Evolutionary conservation across 768 basidiomycete genomes (phyloP).

Genomic region (Panellus pusillus): DNA sequence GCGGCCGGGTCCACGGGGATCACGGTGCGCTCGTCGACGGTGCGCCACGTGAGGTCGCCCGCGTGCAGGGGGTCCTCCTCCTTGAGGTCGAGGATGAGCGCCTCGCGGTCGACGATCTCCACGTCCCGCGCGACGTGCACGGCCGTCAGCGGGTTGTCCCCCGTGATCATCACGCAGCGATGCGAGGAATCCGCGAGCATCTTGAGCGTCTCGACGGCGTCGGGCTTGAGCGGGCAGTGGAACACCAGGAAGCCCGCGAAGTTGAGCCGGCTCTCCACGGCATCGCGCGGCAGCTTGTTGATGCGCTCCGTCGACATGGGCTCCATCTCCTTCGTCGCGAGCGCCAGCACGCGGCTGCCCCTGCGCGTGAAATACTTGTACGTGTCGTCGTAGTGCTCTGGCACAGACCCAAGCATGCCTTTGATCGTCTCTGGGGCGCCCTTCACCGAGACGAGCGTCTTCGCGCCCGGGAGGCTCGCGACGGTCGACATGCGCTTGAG

Average conservation of each 20-base stretch:
- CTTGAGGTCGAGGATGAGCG: constrained; percentile 85
- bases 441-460: constrained; percentile 76
- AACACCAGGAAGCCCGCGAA: constrained; percentile 99
- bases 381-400: constrained; percentile 85
- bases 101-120: constrained; percentile 95
- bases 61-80: constrained; percentile 79
- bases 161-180: constrained; percentile 98
- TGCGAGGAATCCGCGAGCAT: constrained; percentile 97
- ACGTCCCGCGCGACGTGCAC: constrained; percentile 95
- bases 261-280: constrained; percentile 72
- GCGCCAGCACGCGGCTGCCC: constrained; percentile 90
- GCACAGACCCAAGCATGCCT: constrained; percentile 73
- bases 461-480: constrained; percentile 60
- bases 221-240: constrained; percentile 94
- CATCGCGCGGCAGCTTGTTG: constrained; percentile 80
- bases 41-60: constrained; percentile 85
- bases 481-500: constrained; percentile 98
- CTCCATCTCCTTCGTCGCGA: constrained; percentile 86
- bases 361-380: constrained; percentile 93
- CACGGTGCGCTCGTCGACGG: constrained; percentile 87
- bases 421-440: constrained; percentile 98
- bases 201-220: constrained; percentile 87
- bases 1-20: constrained; percentile 82
- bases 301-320: constrained; percentile 75
- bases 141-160: constrained; percentile 97